Percentiles rank a stretch among this genome's conserved stretches.
Conservation (phyloP, 805 yeast species). For the Komagataella pseudopastoris region DNA sequence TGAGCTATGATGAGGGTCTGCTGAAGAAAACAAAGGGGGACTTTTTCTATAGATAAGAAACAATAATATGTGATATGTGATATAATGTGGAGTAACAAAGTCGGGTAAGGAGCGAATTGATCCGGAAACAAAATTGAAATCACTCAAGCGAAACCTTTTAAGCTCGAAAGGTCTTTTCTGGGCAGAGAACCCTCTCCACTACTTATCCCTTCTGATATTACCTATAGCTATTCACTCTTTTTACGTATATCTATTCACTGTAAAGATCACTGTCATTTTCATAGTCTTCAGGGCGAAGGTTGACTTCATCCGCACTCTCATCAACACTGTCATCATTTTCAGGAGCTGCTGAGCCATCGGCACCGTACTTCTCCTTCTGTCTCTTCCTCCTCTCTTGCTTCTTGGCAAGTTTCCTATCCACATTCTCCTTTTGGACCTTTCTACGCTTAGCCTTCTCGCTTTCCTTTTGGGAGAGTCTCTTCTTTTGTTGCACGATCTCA, state of each 20-base stretch:
- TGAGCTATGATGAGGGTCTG: background rate
- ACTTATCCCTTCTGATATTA: background rate
- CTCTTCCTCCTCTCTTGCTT: slow-evolving; percentile 65
- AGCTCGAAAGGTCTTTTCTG: background rate
- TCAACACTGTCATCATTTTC: slow-evolving; percentile 16
- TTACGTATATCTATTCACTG: slow-evolving; percentile 14
- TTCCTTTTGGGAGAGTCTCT: slow-evolving; percentile 44
- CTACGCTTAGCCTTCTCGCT: slow-evolving; percentile 59
- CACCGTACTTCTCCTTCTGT: slow-evolving; percentile 19
- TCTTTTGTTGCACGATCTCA: slow-evolving; percentile 26
- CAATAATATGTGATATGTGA: background rate
- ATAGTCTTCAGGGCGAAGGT: slow-evolving; percentile 20
- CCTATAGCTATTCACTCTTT: background rate
- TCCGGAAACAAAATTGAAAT: background rate
- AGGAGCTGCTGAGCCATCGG: slow-evolving; percentile 20
- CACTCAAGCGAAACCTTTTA: background rate
- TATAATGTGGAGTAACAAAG: background rate
- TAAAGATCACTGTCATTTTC: slow-evolving; percentile 37
- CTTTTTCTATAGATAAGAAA: background rate
- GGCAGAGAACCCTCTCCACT: too few relatives aligned
- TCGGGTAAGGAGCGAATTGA: background rate
- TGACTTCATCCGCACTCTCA: slow-evolving; percentile 12
- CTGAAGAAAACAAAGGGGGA: background rate
- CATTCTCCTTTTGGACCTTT: slow-evolving; percentile 67
- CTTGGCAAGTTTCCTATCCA: slow-evolving; percentile 58